A percentile compares a stretch with the other conserved stretches of the same genome.
Evolutionary conservation across 2,329 filamentous ascomycete genomes (phyloP).

Genomic region (Aspergillus fischeri): DNA sequence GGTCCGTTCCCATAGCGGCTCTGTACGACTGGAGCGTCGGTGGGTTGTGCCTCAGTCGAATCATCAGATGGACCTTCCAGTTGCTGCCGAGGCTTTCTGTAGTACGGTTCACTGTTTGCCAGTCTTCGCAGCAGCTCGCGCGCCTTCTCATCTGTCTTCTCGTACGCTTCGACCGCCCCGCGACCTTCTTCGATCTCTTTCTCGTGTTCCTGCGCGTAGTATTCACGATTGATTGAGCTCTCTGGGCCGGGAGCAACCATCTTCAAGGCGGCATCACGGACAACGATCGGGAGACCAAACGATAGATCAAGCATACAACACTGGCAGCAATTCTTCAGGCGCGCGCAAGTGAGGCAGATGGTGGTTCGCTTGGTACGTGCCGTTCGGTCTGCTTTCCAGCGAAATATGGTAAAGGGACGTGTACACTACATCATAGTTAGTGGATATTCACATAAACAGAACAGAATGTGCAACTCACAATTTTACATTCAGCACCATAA

Average conservation of each 20-base stretch:
- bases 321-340: constrained; percentile 98
- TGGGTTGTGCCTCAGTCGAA: constrained; percentile 37
- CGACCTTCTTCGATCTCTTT: constrained; percentile 89
- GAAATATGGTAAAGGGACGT: constrained; percentile 90
- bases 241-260: constrained; percentile 94
- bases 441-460: neutral
- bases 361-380: constrained; percentile 89
- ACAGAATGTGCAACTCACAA: constrained; percentile 34
- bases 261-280: constrained; percentile 93
- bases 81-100: constrained; percentile 71
- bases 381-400: constrained; percentile 89
- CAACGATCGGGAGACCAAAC: constrained; percentile 90
- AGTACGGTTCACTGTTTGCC: constrained; percentile 91
- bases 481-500: constrained; percentile 79
- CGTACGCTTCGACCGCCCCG: constrained; percentile 81
- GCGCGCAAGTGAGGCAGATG: constrained; percentile 93
- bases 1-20: constrained; percentile 46
- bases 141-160: constrained; percentile 96
- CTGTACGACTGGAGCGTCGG: constrained; percentile 39
- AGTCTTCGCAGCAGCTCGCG: constrained; percentile 78
- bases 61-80: constrained; percentile 55
- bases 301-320: constrained; percentile 97
- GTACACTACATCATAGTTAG: constrained; percentile 57
- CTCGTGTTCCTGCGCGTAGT: constrained; percentile 96
- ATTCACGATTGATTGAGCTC: constrained; percentile 91